These are phyloP conservation scores for Saturnispora ahearnii DNA, from an alignment of 805 yeast genomes.

Conservation along the genomic window DNA sequence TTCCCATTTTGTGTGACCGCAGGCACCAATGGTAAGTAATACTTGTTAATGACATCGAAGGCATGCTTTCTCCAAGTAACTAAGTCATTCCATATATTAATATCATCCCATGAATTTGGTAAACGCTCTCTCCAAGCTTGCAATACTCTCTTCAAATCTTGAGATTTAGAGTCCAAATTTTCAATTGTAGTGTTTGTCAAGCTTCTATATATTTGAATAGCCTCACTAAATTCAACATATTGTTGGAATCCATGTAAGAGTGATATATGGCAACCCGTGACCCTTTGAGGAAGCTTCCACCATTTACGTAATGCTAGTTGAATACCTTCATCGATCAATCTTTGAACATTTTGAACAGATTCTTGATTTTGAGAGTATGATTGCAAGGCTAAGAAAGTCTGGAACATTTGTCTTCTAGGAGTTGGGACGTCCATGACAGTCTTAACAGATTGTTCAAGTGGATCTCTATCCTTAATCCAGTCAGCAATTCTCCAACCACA, in stretches of 20 bases:
- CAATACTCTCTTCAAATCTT: conserved; percentile 85
- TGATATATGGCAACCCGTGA: conserved; percentile 79
- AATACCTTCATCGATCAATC: conserved; percentile 91
- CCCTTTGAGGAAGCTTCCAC: conserved; percentile 74
- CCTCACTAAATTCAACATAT: conserved; percentile 95
- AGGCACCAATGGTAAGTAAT: conserved; percentile 87
- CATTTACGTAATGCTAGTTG: conserved; percentile 87
- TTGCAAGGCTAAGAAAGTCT: conserved; percentile 86
- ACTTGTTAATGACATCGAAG: conserved; percentile 89
- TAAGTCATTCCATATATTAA: conserved; percentile 93
- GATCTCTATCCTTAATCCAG: conserved; percentile 93
- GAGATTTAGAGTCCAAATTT: conserved; percentile 85
- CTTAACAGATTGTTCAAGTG: conserved; percentile 87
- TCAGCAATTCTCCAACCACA: conserved; percentile 99
- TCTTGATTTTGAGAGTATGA: conserved; percentile 89
- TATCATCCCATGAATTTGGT: conserved; percentile 96
- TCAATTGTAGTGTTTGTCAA: conserved; percentile 85
- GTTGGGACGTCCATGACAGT: conserved; percentile 98
- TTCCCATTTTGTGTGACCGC: conserved; percentile 65
- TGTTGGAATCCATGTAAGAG: conserved; percentile 92
- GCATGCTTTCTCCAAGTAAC: conserved; percentile 99
- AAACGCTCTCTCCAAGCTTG: conserved; percentile 98
- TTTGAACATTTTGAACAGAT: conserved; percentile 73
- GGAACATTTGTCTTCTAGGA: conserved; percentile 91
- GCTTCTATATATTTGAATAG: conserved; percentile 85